Evolutionary conservation across 1,284 basidiomycete genomes (phyloP), one percentile per base, ranked within the genome.

Genomic region (Coniophora puteana): DNA sequence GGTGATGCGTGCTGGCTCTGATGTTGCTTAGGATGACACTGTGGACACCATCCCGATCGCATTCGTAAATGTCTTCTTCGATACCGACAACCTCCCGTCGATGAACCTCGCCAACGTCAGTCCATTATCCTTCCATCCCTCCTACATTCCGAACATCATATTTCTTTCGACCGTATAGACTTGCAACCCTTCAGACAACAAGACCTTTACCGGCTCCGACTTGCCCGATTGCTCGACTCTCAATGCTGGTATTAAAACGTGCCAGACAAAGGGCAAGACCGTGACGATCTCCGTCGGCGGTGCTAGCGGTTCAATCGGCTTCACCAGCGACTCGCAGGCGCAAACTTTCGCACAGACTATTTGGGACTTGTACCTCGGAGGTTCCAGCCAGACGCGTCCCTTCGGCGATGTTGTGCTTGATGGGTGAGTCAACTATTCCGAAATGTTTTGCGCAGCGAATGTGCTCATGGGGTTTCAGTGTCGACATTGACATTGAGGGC

Each of bases 401-500:
- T 83, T 83, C 49, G 81, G 82, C 12, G 52, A 59, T 30, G 80
- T 77, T 2, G 74, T 83, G 7, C 67, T 85, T 11, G 83, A 85
- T 48, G 83, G 81, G 78, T 80, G 46, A 17, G 68, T 59, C 4
- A 13, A 21, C 14, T 4, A n/a, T n/a, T n/a, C n/a, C n/a, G n/a
- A n/a, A n/a, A n/a, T n/a, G n/a, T n/a, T n/a, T n/a, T n/a, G n/a
- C n/a, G n/a, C n/a, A n/a, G n/a, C n/a, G n/a, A n/a, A n/a, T n/a
- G n/a, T n/a, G n/a, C n/a, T n/a, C n/a, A n/a, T n/a, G 13, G 10
- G 28, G 6, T 25, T 14, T 8, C 36, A 80, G 79, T 26, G 61
- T 84, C 40, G 81, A 84, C 51, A 59, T 84, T 32, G 81, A 84
- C 52, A 78, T 84, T 43, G 82, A 84, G 61, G 76, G 78, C 18